Evolutionary conservation across 1,139 yeast species (phyloP).

Genomic region (Suhomyces chickasaworum): DNA sequence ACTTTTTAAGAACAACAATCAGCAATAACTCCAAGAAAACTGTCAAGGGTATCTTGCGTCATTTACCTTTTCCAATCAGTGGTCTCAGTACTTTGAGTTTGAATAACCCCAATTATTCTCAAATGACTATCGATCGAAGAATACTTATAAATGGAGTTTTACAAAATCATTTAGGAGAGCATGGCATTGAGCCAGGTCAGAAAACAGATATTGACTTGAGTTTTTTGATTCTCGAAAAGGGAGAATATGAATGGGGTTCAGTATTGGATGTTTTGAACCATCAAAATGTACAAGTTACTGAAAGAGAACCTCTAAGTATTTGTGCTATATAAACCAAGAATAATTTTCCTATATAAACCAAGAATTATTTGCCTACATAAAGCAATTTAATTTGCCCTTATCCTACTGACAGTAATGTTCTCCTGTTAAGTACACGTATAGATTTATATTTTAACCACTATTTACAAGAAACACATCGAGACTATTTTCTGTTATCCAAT

Average conservation of each 20-base stretch:
- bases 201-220: slow-evolving; percentile 48
- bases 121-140: slow-evolving; percentile 49
- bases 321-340: slow-evolving; percentile 5
- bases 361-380: too few species aligned
- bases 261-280: slow-evolving; percentile 53
- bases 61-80: slow-evolving; percentile 53
- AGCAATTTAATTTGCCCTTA: too few species aligned
- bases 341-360: too few species aligned
- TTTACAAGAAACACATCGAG: slow-evolving; percentile 17
- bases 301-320: slow-evolving; percentile 33
- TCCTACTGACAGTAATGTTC: too few species aligned
- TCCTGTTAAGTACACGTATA: not conserved
- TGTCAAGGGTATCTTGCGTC: slow-evolving; percentile 63
- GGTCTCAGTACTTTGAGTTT: slow-evolving; percentile 16
- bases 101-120: slow-evolving; percentile 19
- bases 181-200: slow-evolving; percentile 45
- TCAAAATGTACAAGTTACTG: slow-evolving; percentile 24
- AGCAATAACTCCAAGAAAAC: slow-evolving; percentile 42
- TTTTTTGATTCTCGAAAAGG: slow-evolving; percentile 63
- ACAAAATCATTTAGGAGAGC: slow-evolving; percentile 50
- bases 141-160: slow-evolving; percentile 65
- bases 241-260: slow-evolving; percentile 80
- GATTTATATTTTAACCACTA: slow-evolving; percentile 11
- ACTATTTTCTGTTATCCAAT: slow-evolving; percentile 28
- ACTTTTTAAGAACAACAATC: slow-evolving; percentile 49